Evolutionary conservation across 306 rosid species (phyloP).

Genomic region (Cajanus cajan): DNA sequence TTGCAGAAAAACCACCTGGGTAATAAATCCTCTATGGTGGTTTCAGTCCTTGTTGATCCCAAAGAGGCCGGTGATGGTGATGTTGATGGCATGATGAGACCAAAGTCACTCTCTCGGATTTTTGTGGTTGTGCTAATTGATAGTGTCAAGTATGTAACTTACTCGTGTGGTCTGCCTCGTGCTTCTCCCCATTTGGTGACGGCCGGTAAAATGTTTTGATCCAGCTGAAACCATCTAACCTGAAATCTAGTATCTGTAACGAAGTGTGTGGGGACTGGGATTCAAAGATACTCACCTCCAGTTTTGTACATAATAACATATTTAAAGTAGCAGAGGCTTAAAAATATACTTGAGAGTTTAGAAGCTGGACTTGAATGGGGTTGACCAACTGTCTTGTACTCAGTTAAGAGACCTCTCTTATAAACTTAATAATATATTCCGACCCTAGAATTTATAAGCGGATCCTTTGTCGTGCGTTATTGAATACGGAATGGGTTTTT

Average conservation of each 20-base stretch:
- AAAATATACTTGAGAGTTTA: constrained; percentile 10
- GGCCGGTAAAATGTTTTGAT: constrained; percentile 22
- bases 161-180: constrained; percentile 86
- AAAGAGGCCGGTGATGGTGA: constrained; percentile 67
- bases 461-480: neutral
- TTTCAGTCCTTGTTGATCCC: constrained; percentile 94
- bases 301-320: constrained; percentile 42
- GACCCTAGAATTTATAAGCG: neutral
- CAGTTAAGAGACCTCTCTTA: constrained; percentile 15
- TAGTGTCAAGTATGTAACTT: constrained; percentile 87
- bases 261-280: constrained; percentile 25
- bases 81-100: constrained; percentile 60
- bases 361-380: neutral
- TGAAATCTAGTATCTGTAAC: constrained; percentile 42
- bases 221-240: constrained; percentile 30
- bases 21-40: constrained; percentile 75
- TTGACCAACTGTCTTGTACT: constrained; percentile 2
- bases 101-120: constrained; percentile 75
- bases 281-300: constrained; percentile 21
- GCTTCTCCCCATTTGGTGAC: constrained; percentile 67
- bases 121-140: constrained; percentile 83
- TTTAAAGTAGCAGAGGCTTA: constrained; percentile 23
- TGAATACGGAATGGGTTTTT: neutral
- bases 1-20: constrained; percentile 53
- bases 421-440: neutral